A percentile compares a stretch with the other conserved stretches of the same genome.
Evolutionary conservation across 148 eudicot species (phyloP).

Genomic region (Vaccinium macrocarpon): DNA sequence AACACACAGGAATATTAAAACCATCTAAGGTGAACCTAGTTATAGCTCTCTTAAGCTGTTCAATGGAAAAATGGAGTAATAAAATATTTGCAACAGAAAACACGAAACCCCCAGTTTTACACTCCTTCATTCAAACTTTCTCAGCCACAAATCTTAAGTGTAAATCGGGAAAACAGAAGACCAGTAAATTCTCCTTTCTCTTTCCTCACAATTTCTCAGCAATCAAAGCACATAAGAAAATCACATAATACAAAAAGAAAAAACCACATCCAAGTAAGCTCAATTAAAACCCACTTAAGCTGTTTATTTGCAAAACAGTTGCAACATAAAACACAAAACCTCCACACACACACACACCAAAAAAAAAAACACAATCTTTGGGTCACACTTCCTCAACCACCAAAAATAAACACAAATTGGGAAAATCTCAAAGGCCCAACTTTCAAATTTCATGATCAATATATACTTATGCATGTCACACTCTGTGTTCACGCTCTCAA

Average conservation of each 20-base stretch:
- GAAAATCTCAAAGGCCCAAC: background rate
- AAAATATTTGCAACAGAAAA: background rate
- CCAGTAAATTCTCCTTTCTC: background rate
- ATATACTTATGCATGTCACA: background rate
- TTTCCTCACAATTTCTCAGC: background rate
- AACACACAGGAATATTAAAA: background rate
- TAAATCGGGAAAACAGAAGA: background rate
- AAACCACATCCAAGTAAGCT: background rate
- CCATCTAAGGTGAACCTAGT: background rate
- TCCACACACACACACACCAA: too few relatives aligned
- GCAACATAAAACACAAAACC: background rate
- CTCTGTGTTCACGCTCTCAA: too few relatives aligned
- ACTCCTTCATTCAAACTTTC: background rate
- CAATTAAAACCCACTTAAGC: background rate
- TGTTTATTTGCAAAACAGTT: background rate
- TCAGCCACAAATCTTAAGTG: background rate
- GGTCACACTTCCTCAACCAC: background rate
- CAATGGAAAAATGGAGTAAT: background rate
- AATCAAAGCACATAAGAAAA: background rate
- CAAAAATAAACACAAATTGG: background rate
- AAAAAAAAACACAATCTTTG: background rate
- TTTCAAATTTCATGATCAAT: background rate
- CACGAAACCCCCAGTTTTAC: background rate
- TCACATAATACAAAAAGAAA: background rate
- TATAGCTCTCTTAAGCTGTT: background rate